Evolutionary conservation across 495 filamentous ascomycete species (phyloP).

Genomic region (Aspergillus taichungensis): DNA sequence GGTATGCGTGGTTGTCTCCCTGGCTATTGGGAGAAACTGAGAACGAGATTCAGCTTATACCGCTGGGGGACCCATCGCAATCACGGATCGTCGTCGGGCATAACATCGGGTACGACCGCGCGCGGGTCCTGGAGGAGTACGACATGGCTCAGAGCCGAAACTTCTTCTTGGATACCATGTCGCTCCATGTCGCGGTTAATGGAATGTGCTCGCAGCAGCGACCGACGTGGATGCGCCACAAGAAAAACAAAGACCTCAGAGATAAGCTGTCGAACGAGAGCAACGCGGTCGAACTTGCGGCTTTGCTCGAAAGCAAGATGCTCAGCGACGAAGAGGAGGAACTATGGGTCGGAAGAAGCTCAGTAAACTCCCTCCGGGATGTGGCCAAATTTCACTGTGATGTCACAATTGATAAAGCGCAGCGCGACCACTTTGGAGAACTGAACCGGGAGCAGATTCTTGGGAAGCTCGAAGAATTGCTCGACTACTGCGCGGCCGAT

Average conservation of each 20-base stretch:
- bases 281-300: constrained; percentile 58
- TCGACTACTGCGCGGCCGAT: constrained; percentile 95
- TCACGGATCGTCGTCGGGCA: constrained; percentile 81
- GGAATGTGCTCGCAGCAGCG: constrained; percentile 97
- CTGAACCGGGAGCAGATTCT: constrained; percentile 61
- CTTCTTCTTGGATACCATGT: constrained; percentile 96
- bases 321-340: constrained; percentile 81
- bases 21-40: constrained; percentile 83
- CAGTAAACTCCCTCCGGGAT: constrained; percentile 89
- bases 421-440: constrained; percentile 80
- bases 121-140: constrained; percentile 85
- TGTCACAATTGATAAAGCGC: constrained; percentile 82
- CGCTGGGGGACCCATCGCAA: constrained; percentile 63
- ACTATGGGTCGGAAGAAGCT: constrained; percentile 88
- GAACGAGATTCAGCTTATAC: constrained; percentile 71
- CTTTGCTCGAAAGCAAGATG: constrained; percentile 57
- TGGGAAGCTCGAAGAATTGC: constrained; percentile 64
- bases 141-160: constrained; percentile 70
- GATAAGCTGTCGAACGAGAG: constrained; percentile 70
- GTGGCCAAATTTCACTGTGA: constrained; percentile 95
- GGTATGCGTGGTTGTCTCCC: constrained; percentile 97
- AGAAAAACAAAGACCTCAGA: constrained; percentile 76
- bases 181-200: constrained; percentile 93
- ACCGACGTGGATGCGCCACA: constrained; percentile 93
- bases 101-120: constrained; percentile 93